Conservation (phyloP, 2,329 filamentous ascomycete genomes). For the Apiospora hydei region DNA sequence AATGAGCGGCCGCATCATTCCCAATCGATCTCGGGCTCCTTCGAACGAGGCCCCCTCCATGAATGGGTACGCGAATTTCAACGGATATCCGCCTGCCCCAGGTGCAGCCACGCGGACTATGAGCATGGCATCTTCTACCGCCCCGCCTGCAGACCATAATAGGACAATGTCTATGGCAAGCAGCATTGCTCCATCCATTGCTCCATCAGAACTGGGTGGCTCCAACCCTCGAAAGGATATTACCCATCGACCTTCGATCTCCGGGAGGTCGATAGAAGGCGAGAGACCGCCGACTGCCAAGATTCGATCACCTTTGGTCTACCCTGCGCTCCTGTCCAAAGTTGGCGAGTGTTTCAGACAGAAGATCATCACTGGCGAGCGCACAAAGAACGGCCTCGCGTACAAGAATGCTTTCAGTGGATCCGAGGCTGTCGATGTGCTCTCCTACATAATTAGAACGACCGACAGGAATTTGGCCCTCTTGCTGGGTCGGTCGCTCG, state of each 20-base stretch:
- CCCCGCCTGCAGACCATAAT: constrained; percentile 52
- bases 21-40: constrained; percentile 65
- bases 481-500: constrained; percentile 86
- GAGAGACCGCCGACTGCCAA: constrained; percentile 65
- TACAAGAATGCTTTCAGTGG: constrained; percentile 98
- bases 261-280: constrained; percentile 59
- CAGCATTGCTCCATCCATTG: constrained; percentile 72
- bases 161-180: constrained; percentile 95
- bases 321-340: constrained; percentile 90
- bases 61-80: constrained; percentile 45
- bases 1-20: constrained; percentile 91
- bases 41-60: constrained; percentile 49
- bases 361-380: constrained; percentile 83
- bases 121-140: constrained; percentile 67
- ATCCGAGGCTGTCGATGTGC: constrained; percentile 92
- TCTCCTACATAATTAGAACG: constrained; percentile 96
- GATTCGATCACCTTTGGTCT: constrained; percentile 83
- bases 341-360: constrained; percentile 93
- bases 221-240: constrained; percentile 61
- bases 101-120: constrained; percentile 66
- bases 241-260: constrained; percentile 64
- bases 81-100: constrained; percentile 53
- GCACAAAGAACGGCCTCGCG: constrained; percentile 94
- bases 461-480: constrained; percentile 94
- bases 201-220: constrained; percentile 67